A percentile compares a stretch with the other conserved stretches of the same genome.
phyloP scores from a whole-genome alignment of 306 rosid species.

The Chamaecrista fasciculata region DNA sequence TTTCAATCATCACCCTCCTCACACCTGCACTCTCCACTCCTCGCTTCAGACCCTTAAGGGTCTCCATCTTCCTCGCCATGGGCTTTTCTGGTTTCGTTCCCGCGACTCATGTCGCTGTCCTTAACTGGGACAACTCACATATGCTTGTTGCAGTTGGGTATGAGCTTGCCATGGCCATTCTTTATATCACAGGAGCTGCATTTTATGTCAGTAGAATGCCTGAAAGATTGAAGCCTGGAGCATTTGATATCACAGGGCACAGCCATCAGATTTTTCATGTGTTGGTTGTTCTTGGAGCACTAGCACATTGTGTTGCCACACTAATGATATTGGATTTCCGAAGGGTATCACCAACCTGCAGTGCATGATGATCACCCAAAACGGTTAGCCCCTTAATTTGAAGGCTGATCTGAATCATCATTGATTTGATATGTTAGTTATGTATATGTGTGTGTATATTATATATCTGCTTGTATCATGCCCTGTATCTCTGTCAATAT shows the following conservation, averaged over 20 bases:
- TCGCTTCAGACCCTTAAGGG: slow-evolving; percentile 58
- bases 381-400: neutral
- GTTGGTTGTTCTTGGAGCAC: slow-evolving; percentile 78
- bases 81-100: slow-evolving; percentile 80
- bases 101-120: slow-evolving; percentile 50
- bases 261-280: slow-evolving; percentile 88
- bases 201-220: slow-evolving; percentile 72
- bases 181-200: slow-evolving; percentile 62
- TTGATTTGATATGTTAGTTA: neutral
- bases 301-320: slow-evolving; percentile 68
- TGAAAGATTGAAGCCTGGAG: slow-evolving; percentile 77
- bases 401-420: neutral
- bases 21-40: slow-evolving; percentile 54
- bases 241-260: slow-evolving; percentile 78
- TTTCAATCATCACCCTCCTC: slow-evolving; percentile 54
- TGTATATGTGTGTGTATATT: no score
- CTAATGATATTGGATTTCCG: slow-evolving; percentile 56
- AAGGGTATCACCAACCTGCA: slow-evolving; percentile 55
- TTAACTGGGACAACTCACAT: slow-evolving; percentile 53
- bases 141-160: slow-evolving; percentile 49
- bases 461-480: no score
- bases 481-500: no score
- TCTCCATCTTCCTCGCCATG: slow-evolving; percentile 63
- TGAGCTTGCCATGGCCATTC: slow-evolving; percentile 69
- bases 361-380: slow-evolving; percentile 23